phyloP scores from a whole-genome alignment of 495 filamentous ascomycete species.

The Lindgomyces ingoldianus region DNA sequence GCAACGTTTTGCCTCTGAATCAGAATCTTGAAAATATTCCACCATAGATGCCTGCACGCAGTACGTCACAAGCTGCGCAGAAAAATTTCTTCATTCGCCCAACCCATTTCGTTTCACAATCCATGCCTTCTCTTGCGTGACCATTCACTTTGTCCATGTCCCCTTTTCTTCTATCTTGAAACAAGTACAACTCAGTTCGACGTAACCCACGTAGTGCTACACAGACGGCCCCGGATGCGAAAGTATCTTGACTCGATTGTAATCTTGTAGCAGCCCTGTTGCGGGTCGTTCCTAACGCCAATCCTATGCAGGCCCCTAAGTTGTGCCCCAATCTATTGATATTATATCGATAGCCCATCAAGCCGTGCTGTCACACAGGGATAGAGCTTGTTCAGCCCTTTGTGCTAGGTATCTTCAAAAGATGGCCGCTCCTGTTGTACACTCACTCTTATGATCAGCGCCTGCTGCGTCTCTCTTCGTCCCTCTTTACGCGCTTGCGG shows the following conservation, averaged over 20 bases:
- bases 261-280: background rate
- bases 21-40: no score
- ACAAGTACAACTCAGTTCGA: background rate
- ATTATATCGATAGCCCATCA: background rate
- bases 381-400: background rate
- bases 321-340: background rate
- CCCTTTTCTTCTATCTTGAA: background rate
- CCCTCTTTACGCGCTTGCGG: conserved; percentile 81
- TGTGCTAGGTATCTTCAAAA: conserved; percentile 21
- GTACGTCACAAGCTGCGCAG: no score
- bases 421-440: conserved; percentile 10
- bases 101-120: no score
- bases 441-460: conserved; percentile 37
- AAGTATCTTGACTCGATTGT: background rate
- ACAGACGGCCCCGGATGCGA: background rate
- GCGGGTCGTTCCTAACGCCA: background rate
- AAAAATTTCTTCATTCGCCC: no score
- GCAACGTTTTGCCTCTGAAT: no score
- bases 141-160: background rate
- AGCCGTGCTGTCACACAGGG: background rate
- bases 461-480: conserved; percentile 69
- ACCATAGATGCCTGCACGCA: background rate
- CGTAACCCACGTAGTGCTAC: background rate
- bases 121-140: background rate
- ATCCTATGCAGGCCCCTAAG: background rate